Base-by-base conservation (phyloP, 345 rosid genomes). In the Linum trigynum region DNA sequence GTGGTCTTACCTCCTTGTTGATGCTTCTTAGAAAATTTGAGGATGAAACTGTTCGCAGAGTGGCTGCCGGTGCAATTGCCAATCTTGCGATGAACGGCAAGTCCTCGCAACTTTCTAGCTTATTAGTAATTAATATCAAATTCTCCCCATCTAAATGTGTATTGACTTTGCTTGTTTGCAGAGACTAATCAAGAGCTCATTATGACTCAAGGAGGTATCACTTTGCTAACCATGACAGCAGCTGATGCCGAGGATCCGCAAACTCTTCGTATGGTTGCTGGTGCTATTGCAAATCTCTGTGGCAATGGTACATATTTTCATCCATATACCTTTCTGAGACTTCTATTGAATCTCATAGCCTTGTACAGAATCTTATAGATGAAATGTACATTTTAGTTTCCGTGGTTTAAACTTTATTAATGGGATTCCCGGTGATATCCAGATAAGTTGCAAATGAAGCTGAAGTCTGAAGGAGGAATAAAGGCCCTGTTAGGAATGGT, bases 231-330 rank as follows among this genome's bases (percentile, higher is more conserved):
- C 6, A 38, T 70, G 59, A 75, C 78, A 37, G 78, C 78, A 75
- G 66, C 71, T 65, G 74, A 75, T 62, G 78, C 78, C 7, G 78
- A 75, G 73, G 78, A 75, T 70, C 78, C 78, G 40, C 78, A 75
- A 67, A 75, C 78, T 32, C 65, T 75, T 15, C 71, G 78, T 11
- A 75, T 75, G 78, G 74, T 75, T 65, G 74, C 78, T 17, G 78
- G 78, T 62, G 78, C 78, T 70, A 70, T 75, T 63, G 78, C 78
- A 35, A 75, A 75, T 63, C 71, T 75, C 35, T 75, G 78, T 63
- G 78, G 78, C 55, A 75, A 75, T 60, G 67, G 71, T 62, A 39
- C 70, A 71, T 69, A 55, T 67, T 70, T 7, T 8, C 39, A 60
- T 60, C 38, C 4, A 23, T 48, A 9, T 48, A 48, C 12, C 53